These are phyloP conservation scores for Telopea speciosissima DNA, from an alignment of 177 flowering plant species.

Conservation along the genomic window DNA sequence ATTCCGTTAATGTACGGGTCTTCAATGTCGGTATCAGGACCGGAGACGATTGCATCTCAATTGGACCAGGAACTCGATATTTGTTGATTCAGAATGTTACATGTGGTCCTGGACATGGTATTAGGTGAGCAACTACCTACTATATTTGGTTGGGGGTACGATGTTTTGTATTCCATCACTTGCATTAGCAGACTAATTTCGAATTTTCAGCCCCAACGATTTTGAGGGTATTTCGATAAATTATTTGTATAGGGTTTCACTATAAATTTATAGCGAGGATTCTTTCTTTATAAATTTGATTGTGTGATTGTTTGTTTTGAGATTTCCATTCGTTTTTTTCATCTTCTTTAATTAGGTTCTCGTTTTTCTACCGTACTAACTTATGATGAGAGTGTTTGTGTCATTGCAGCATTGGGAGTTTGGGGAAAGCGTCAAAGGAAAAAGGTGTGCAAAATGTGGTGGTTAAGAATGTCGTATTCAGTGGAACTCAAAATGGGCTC, in stretches of 20 bases:
- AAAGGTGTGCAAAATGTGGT: slow-evolving; percentile 10
- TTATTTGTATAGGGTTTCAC: no score
- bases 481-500: slow-evolving; percentile 30
- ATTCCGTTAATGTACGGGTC: slow-evolving; percentile 12
- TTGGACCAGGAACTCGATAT: slow-evolving; percentile 9
- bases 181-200: no score
- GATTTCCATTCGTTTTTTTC: no score
- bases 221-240: no score
- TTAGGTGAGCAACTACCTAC: not conserved
- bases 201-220: no score
- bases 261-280: no score
- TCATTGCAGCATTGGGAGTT: slow-evolving; percentile 33
- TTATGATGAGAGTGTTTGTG: not conserved
- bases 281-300: no score
- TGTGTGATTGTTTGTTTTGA: no score
- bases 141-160: no score
- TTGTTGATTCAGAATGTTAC: slow-evolving; percentile 11
- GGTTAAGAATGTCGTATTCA: slow-evolving; percentile 24
- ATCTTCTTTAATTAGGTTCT: no score
- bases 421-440: slow-evolving; percentile 21
- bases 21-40: not conserved
- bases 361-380: no score
- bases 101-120: slow-evolving; percentile 20
- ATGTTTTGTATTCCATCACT: no score
- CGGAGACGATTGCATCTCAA: not conserved